These are phyloP conservation scores for Auricularia cornea DNA, from an alignment of 768 basidiomycete genomes.

Conservation along the genomic window DNA sequence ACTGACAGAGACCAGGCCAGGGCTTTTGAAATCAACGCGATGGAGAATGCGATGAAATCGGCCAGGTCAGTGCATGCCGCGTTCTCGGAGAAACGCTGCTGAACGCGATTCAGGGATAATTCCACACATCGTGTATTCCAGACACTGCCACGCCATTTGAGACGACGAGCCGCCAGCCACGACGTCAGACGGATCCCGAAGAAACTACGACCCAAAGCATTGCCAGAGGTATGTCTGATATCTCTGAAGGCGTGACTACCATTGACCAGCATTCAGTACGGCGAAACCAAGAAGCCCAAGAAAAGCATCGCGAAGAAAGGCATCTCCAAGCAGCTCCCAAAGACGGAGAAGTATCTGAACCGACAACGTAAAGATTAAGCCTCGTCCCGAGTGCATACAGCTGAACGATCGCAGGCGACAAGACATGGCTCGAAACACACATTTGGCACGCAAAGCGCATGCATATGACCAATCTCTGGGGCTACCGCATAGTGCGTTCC, in stretches of 20 bases:
- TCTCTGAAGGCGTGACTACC: too few species aligned
- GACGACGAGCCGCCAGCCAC: slow-evolving; percentile 90
- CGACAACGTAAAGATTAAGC: slow-evolving; percentile 55
- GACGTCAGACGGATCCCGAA: slow-evolving; percentile 84
- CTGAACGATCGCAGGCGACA: slow-evolving; percentile 48
- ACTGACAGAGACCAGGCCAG: slow-evolving; percentile 47
- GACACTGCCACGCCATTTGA: slow-evolving; percentile 81
- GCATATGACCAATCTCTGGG: slow-evolving; percentile 91
- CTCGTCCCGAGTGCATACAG: neutral
- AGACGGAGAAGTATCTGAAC: slow-evolving; percentile 53
- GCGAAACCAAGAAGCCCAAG: neutral
- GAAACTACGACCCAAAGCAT: slow-evolving; percentile 74
- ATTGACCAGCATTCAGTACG: neutral
- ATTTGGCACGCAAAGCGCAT: slow-evolving; percentile 97
- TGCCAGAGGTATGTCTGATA: slow-evolving; percentile 54
- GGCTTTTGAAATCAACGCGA: slow-evolving; percentile 82
- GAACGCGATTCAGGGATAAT: slow-evolving; percentile 38
- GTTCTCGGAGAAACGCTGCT: neutral
- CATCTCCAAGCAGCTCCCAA: slow-evolving; percentile 45
- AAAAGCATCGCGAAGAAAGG: slow-evolving; percentile 51
- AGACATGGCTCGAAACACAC: slow-evolving; percentile 93
- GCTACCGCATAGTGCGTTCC: slow-evolving; percentile 65
- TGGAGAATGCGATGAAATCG: slow-evolving; percentile 78
- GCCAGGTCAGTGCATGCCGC: slow-evolving; percentile 45
- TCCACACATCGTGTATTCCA: slow-evolving; percentile 86